phyloP scores from a whole-genome alignment of 495 filamentous ascomycete genomes.

The Articulospora tetracladia region DNA sequence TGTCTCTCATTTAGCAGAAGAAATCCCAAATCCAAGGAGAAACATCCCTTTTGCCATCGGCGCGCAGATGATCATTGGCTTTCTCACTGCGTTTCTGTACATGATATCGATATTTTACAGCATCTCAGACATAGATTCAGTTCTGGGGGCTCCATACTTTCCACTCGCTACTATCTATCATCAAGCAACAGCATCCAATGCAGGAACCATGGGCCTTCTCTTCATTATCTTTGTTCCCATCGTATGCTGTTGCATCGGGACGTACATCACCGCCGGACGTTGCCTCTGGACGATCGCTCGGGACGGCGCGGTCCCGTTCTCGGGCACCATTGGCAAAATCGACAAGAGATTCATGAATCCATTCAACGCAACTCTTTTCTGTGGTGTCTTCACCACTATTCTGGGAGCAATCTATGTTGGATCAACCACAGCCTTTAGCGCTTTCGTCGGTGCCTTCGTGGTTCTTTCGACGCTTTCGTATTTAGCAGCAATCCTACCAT shows the following conservation, averaged over 20 bases:
- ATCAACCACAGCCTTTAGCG: conserved; percentile 60
- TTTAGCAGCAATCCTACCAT: conserved; percentile 61
- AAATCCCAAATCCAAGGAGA: conserved; percentile 45
- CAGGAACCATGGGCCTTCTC: conserved; percentile 60
- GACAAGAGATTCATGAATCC: conserved; percentile 45
- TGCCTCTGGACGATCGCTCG: conserved; percentile 72
- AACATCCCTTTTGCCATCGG: conserved; percentile 62
- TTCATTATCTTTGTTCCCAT: conserved; percentile 66
- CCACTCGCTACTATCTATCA: conserved; percentile 74
- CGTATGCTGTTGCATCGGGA: conserved; percentile 55
- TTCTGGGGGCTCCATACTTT: conserved; percentile 56
- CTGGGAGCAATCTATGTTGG: conserved; percentile 65
- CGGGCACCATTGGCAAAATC: conserved; percentile 33
- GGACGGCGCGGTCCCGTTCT: conserved; percentile 49
- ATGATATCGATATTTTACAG: conserved; percentile 69
- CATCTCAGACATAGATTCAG: conserved; percentile 57
- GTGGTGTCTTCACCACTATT: conserved; percentile 48
- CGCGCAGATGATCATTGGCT: conserved; percentile 55
- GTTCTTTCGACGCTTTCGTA: conserved; percentile 63
- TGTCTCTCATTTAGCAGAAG: conserved; percentile 76
- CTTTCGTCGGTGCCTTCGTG: conserved; percentile 62
- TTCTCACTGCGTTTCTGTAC: conserved; percentile 65
- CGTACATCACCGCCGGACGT: conserved; percentile 16
- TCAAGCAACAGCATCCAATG: conserved; percentile 64
- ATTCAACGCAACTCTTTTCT: conserved; percentile 54